Evolutionary conservation across 2,329 filamentous ascomycete genomes (phyloP).

Genomic region (Sordariomycetes sp.): DNA sequence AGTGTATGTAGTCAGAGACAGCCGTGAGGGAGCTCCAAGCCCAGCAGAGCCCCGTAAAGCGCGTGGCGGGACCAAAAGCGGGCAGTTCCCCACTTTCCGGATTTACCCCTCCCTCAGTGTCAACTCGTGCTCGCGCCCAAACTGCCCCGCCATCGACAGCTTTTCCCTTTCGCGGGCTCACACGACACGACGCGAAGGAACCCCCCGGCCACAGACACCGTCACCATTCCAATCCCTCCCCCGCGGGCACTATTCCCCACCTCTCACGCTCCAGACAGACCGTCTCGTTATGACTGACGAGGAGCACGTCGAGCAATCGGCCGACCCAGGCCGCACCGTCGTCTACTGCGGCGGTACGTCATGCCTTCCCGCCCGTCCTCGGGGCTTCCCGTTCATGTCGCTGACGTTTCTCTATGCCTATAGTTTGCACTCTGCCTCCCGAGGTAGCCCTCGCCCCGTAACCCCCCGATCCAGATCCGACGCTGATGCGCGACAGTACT

Average conservation of each 20-base stretch:
- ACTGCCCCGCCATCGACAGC: conserved; percentile 3
- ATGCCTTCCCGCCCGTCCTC: conserved; percentile 2
- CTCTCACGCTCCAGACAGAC: neutral
- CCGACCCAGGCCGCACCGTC: conserved; percentile 32
- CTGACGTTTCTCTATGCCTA: conserved; percentile 1
- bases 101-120: conserved; percentile 5
- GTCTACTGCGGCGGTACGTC: conserved; percentile 44
- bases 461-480: neutral
- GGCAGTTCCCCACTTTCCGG: neutral
- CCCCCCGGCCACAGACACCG: neutral
- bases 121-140: neutral
- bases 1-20: too few relatives aligned
- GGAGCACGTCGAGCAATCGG: conserved; percentile 37
- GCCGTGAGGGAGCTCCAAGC: too few relatives aligned
- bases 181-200: neutral
- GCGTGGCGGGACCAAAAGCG: too few relatives aligned
- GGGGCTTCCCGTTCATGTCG: neutral
- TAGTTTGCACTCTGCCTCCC: conserved; percentile 55
- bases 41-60: too few relatives aligned
- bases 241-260: neutral
- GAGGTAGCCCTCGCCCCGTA: conserved; percentile 35
- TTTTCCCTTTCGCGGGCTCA: neutral
- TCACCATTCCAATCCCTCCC: neutral
- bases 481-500: conserved; percentile 60
- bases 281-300: conserved; percentile 37